Evolutionary conservation across 2,329 filamentous ascomycete genomes (phyloP), one percentile per base, ranked within the genome.

Genomic region (Epichloe sylvatica): DNA sequence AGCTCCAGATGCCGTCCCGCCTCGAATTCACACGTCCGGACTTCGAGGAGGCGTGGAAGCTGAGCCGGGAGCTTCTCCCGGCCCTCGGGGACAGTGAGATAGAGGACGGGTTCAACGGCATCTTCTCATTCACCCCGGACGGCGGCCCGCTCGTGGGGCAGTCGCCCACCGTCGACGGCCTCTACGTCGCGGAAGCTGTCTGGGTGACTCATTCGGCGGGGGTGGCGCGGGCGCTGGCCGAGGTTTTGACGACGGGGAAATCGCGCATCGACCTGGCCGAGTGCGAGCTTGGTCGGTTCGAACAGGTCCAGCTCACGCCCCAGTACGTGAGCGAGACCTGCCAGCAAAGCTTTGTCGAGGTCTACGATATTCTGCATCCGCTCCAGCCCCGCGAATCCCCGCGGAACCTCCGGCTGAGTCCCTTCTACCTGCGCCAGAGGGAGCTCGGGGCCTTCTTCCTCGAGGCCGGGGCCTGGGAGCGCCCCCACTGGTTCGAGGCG

Each of bases 121-220:
- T 83, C 55, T 78, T 83, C 61, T 83, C 79, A 0, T 83, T 83
- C 57, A 83, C 79, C 0, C 79, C 79, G 0, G 79, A 83, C 47
- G 78, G 79, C 1, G 77, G 76, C 0, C 75, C 79, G 0, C 67
- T 83, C 0, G 67, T 83, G 2, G 79, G 79, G 3, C 70, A 75
- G 55, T 69, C 76, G 0, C 77, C 79, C 6, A 71, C 70, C 13
- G 61, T 83, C 0, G 75, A 81, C 43, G 76, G 76, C 12, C 82
- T 83, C 62, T 81, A 71, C 55, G 76, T 83, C 1, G 79, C 79
- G 0, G 79, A 83, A 56, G 79, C 79, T 5, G 77, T 83, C 0
- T 83, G 79, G 79, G 79, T 82, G 1, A 83, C 79, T 17, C 79
- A 83, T 54, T 81, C 78, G 0, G 78, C 77, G 0, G 79, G 79